These are phyloP conservation scores for Infundibulicybe gibba DNA, from an alignment of 768 basidiomycete species.

Conservation along the genomic window DNA sequence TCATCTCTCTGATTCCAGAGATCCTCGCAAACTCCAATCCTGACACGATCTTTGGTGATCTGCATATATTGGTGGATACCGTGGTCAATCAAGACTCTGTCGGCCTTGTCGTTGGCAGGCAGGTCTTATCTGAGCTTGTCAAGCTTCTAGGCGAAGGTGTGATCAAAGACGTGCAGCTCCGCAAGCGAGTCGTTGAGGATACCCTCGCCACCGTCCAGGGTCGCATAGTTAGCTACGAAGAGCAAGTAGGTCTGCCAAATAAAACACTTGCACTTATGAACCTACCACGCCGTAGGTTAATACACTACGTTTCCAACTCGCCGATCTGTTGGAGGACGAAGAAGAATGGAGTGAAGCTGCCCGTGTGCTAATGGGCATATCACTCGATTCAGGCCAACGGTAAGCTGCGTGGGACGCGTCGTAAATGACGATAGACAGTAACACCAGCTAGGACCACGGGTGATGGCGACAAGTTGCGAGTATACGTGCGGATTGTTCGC, in stretches of 20 bases:
- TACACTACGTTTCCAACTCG: conserved; percentile 81
- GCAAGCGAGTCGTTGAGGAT: conserved; percentile 73
- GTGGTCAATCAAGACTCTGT: conserved; percentile 80
- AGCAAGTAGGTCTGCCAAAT: conserved; percentile 62
- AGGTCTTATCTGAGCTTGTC: conserved; percentile 84
- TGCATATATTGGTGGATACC: conserved; percentile 73
- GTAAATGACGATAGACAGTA: conserved; percentile 5
- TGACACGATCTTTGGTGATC: conserved; percentile 42
- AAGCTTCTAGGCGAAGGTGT: conserved; percentile 55
- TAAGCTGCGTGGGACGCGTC: conserved; percentile 25
- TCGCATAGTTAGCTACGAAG: conserved; percentile 88
- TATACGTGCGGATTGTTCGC: conserved; percentile 93
- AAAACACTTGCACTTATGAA: background rate
- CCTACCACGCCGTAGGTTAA: conserved; percentile 56
- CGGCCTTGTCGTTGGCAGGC: conserved; percentile 85
- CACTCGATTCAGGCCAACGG: conserved; percentile 88
- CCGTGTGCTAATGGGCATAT: conserved; percentile 87
- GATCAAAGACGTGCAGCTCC: conserved; percentile 50
- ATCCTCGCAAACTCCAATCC: conserved; percentile 52
- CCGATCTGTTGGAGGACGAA: conserved; percentile 81
- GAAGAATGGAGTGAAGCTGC: conserved; percentile 96
- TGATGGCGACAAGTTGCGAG: conserved; percentile 83
- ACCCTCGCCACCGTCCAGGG: conserved; percentile 70
- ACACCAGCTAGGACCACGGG: conserved; percentile 46
- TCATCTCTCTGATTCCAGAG: conserved; percentile 64